A percentile compares a stretch with the other conserved stretches of the same genome.
These are phyloP conservation scores for Scytalidium lignicola DNA, from an alignment of 2,329 filamentous ascomycete species.

Conservation along the genomic window DNA sequence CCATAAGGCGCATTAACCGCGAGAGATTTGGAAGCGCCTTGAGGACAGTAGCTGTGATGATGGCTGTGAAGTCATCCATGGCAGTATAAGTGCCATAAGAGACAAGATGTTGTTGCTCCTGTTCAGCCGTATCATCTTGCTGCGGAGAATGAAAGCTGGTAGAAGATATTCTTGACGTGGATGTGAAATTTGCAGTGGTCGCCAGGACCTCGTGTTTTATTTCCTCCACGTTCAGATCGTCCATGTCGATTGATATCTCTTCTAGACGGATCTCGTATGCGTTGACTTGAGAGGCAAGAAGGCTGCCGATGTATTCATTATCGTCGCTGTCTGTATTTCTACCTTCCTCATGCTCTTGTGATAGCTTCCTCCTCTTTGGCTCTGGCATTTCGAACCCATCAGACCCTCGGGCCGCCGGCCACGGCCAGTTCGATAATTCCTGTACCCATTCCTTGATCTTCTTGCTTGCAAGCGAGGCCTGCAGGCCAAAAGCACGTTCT, in stretches of 20 bases:
- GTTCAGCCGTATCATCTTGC: slow-evolving; percentile 36
- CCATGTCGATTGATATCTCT: slow-evolving; percentile 65
- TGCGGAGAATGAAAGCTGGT: slow-evolving; percentile 38
- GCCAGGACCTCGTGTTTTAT: slow-evolving; percentile 78
- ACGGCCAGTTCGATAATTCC: slow-evolving; percentile 60
- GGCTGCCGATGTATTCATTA: slow-evolving; percentile 47
- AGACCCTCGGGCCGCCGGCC: slow-evolving; percentile 45
- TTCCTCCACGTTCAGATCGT: slow-evolving; percentile 72
- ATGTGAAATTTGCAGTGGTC: slow-evolving; percentile 63
- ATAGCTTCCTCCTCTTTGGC: slow-evolving; percentile 35
- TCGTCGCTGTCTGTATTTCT: slow-evolving; percentile 9
- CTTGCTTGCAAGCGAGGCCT: slow-evolving; percentile 64
- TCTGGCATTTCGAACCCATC: slow-evolving; percentile 49
- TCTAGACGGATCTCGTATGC: slow-evolving; percentile 69
- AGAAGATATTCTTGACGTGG: slow-evolving; percentile 43
- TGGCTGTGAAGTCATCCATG: slow-evolving; percentile 84
- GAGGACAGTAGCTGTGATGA: slow-evolving; percentile 88
- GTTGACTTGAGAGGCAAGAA: slow-evolving; percentile 59
- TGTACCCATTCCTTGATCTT: slow-evolving; percentile 69
- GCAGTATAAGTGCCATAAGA: slow-evolving; percentile 51
- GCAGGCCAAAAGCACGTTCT: slow-evolving; percentile 67
- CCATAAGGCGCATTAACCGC: slow-evolving; percentile 65
- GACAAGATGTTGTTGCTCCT: slow-evolving; percentile 32
- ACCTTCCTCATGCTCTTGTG: slow-evolving; percentile 13
- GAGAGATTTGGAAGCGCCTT: slow-evolving; percentile 80